Percentiles rank a stretch among this genome's conserved stretches.
Conservation (phyloP, 345 rosid genomes). For the Rhodamnia rubescens region DNA sequence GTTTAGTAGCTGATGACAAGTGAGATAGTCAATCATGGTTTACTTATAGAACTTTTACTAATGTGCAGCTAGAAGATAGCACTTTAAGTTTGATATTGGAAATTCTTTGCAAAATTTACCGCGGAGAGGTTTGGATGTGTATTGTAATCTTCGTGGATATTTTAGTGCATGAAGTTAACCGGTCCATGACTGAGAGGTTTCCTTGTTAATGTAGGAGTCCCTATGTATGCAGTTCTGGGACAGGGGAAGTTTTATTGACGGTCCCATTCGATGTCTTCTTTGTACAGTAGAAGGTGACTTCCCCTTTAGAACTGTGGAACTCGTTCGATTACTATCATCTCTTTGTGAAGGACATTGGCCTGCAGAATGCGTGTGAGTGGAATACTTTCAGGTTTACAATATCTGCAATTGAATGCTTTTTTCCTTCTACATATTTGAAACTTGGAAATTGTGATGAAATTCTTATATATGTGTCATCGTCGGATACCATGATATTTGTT, state of each 20-base stretch:
- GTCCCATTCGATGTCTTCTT: conserved; percentile 93
- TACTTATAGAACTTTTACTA: background rate
- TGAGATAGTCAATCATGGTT: background rate
- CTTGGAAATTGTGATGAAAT: background rate
- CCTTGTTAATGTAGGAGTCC: conserved; percentile 52
- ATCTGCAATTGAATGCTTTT: background rate
- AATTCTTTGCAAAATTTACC: conserved; percentile 79
- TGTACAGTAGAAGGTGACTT: conserved; percentile 84
- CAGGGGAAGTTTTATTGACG: conserved; percentile 75
- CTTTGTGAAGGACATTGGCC: conserved; percentile 98
- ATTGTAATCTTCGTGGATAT: background rate
- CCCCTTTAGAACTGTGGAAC: conserved; percentile 63
- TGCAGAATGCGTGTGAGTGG: conserved; percentile 87
- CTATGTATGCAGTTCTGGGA: conserved; percentile 98
- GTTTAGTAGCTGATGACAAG: background rate
- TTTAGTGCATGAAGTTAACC: background rate
- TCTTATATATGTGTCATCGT: background rate
- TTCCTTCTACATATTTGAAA: background rate
- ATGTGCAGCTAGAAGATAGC: conserved; percentile 54
- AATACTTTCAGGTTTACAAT: background rate
- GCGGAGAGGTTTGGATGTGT: conserved; percentile 62
- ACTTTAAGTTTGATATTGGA: conserved; percentile 68
- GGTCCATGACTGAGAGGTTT: background rate
- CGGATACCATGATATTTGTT: background rate
- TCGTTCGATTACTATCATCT: conserved; percentile 69